phyloP scores from a whole-genome alignment of 441 rosid genomes.

The Aleurites moluccanus region DNA sequence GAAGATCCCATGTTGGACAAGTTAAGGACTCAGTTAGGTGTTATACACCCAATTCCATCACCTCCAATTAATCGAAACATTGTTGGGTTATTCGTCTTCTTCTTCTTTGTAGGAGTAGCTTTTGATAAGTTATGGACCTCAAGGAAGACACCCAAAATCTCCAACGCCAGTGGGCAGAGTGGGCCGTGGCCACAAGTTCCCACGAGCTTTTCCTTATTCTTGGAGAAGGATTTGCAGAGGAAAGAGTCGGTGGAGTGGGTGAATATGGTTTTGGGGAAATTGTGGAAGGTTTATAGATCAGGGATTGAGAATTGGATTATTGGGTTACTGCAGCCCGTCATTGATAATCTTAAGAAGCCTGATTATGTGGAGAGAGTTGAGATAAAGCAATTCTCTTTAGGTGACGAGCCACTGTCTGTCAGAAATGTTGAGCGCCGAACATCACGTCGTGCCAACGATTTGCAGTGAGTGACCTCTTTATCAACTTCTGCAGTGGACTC shows the following conservation, averaged over 20 bases:
- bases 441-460: conserved; percentile 85
- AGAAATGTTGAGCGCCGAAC: conserved; percentile 94
- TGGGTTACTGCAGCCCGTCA: conserved; percentile 92
- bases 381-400: conserved; percentile 87
- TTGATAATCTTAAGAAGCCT: conserved; percentile 87
- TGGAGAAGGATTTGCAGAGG: conserved; percentile 94
- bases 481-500: background rate
- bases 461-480: conserved; percentile 64
- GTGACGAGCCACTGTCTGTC: conserved; percentile 93
- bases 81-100: conserved; percentile 64
- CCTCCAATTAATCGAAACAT: conserved; percentile 72
- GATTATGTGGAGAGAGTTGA: conserved; percentile 92
- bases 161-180: conserved; percentile 25
- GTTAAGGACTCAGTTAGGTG: conserved; percentile 89
- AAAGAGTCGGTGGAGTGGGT: conserved; percentile 99
- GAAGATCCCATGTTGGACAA: conserved; percentile 90
- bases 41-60: conserved; percentile 84
- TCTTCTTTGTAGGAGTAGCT: conserved; percentile 88
- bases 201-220: conserved; percentile 64
- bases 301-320: conserved; percentile 88
- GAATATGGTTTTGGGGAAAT: conserved; percentile 93
- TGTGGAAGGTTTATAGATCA: conserved; percentile 92
- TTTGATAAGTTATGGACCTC: conserved; percentile 86
- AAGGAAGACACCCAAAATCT: conserved; percentile 46
- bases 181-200: conserved; percentile 88